A percentile compares a stretch with the other conserved stretches of the same genome.
phyloP scores from a whole-genome alignment of 768 basidiomycete genomes.

The Tricholoma sp. region DNA sequence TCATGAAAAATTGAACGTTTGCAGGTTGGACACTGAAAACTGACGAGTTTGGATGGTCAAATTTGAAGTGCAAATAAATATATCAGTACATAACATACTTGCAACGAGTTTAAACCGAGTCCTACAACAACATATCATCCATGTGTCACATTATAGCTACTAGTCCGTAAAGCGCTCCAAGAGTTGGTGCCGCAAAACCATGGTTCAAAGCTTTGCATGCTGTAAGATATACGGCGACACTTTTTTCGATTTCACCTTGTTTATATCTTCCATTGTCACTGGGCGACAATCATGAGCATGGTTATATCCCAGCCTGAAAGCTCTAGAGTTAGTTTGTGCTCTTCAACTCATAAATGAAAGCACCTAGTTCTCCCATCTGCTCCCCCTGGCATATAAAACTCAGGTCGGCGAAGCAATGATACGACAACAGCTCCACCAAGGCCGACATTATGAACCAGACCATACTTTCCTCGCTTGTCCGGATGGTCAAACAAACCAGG shows the following conservation, averaged over 20 bases:
- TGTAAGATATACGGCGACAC: conserved; percentile 46
- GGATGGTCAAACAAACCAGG: conserved; percentile 57
- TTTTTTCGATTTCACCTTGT: conserved; percentile 71
- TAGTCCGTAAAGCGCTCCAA: no score
- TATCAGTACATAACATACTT: no score
- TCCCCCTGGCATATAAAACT: conserved; percentile 67
- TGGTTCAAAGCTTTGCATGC: conserved; percentile 39
- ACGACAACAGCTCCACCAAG: conserved; percentile 79
- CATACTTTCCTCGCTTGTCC: conserved; percentile 72
- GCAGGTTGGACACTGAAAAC: no score
- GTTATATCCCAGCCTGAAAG: conserved; percentile 69
- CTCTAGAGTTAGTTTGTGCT: not conserved
- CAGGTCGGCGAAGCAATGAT: conserved; percentile 69
- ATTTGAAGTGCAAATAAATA: no score
- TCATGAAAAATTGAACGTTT: no score
- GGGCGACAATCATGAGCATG: conserved; percentile 65
- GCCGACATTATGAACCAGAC: conserved; percentile 80
- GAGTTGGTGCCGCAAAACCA: no score
- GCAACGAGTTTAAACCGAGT: no score
- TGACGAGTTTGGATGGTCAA: no score
- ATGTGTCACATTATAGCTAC: no score
- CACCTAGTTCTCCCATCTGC: conserved; percentile 64
- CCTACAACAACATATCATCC: no score
- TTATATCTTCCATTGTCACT: conserved; percentile 58
- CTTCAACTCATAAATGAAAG: conserved; percentile 3